Evolutionary conservation across 495 filamentous ascomycete species (phyloP).

Genomic region (Aspergillus coremiiformis): DNA sequence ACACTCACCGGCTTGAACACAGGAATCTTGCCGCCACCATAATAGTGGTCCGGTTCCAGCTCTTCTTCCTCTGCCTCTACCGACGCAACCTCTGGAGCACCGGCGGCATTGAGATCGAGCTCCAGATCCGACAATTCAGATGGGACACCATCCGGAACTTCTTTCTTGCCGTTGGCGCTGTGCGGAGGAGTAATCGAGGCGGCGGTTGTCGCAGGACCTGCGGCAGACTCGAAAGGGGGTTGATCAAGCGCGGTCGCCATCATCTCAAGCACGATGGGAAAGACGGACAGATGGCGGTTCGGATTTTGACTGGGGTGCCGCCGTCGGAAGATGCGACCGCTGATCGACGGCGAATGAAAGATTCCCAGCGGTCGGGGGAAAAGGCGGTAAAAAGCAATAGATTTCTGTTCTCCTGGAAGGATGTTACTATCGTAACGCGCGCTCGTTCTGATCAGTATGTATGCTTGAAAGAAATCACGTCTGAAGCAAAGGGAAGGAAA

Average conservation of each 20-base stretch:
- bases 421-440: slow-evolving; percentile 5
- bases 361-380: slow-evolving; percentile 45
- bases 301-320: slow-evolving; percentile 23
- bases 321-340: slow-evolving; percentile 43
- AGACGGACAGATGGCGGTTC: slow-evolving; percentile 7
- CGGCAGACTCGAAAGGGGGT: slow-evolving; percentile 21
- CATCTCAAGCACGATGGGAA: slow-evolving; percentile 14
- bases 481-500: not conserved
- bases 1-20: slow-evolving; percentile 81
- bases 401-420: slow-evolving; percentile 1
- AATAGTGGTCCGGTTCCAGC: slow-evolving; percentile 80
- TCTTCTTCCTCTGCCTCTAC: slow-evolving; percentile 53
- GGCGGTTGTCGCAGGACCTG: slow-evolving; percentile 23
- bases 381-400: slow-evolving; percentile 6
- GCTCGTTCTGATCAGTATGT: not conserved
- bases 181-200: slow-evolving; percentile 42
- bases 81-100: slow-evolving; percentile 18
- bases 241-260: slow-evolving; percentile 35
- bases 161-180: slow-evolving; percentile 40
- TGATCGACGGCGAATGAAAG: slow-evolving; percentile 39
- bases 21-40: slow-evolving; percentile 75
- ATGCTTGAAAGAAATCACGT: not conserved
- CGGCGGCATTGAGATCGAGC: slow-evolving; percentile 28
- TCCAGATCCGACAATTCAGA: slow-evolving; percentile 43
- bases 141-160: slow-evolving; percentile 35